Base-by-base conservation (phyloP, 2,329 filamentous ascomycete species). In the Fusarium sp. region DNA sequence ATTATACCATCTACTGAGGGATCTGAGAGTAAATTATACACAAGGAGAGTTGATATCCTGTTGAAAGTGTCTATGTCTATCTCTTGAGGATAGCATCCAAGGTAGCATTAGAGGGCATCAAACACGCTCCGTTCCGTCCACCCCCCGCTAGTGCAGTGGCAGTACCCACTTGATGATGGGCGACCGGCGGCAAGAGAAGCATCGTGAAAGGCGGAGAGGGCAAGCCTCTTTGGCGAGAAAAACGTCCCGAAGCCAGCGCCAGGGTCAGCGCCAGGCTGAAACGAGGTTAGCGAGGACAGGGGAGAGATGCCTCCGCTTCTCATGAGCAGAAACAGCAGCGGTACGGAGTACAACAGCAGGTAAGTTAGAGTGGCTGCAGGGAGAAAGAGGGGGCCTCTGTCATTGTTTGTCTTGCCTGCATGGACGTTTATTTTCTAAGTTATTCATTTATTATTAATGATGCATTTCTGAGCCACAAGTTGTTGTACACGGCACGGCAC, bases 101-200 rank as follows among this genome's bases (percentile, higher is more conserved):
- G 41, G 49, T 53, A 35, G 13, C 24, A 38, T 5, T 12, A 31
- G 45, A 26, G 36, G 31, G 41, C 19, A 40, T 19, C 43, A 31
- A 53, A 56, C 57, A 58, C 53, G 53, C 57, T 60, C 57, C 57
- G 57, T 58, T 49, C 55, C 49, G 56, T 54, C 58, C 43, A 61
- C 48, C 46, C 44, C 62, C 65, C 55, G 53, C 54, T 53, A 64
- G 67, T 58, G 44, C 35, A 52, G 11, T 15, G 32, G 13, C 22
- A 38, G 35, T 38, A 15, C 35, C 63, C 64, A 62, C 52, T 63
- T 56, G 61, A 64, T 59, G 43, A 44, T 56, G 48, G 49, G 53
- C 59, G 66, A 63, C 69, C 71, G 74, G 76, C 76, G 76, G 75
- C 71, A 77, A 78, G 65, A 74, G 70, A 64, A 68, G 70, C 71